Base-by-base conservation (phyloP, 1,139 yeast species). In the Neolecta irregularis region DNA sequence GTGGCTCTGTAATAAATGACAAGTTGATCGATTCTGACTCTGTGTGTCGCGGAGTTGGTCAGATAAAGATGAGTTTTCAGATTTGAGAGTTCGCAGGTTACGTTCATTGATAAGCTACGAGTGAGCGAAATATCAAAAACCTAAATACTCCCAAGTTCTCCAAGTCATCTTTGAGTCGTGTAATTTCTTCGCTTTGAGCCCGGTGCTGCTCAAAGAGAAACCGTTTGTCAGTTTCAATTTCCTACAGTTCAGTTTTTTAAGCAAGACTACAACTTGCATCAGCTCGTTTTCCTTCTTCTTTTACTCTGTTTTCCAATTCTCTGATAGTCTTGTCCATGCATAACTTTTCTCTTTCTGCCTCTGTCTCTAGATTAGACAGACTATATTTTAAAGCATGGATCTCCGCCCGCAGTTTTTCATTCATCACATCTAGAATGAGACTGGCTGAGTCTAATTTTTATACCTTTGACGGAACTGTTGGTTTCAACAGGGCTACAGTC, bases 171-270 rank as follows among this genome's bases (percentile, higher is more conserved):
- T 55, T 53, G 12, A 55, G 39, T 5, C 50, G 44, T 4, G 45
- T 44, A 15, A 63, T 38, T 34, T 60, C 55, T 1, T 49, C 47
- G 1, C 53, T 44, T 6, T 57, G 43, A 36, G 53, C 55, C 22
- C 51, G 53, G 36, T 61, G 59, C 30, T 56, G 56, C n/a, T 62
- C 60, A 40, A 58, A 62, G 25, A 67, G 48, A 42, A 58, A 57
- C 24, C 54, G 48, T 37, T 61, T 62, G 36, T 64, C 66, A 2
- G 58, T 46, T 8, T 61, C 55, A 1, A 55, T 44, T 2, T 54
- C 42, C 25, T 55, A 54, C 11, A 28, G 21, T 22, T 34, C 36
- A 29, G 30, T 34, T 23, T 29, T 16, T 20, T 30, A 33, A n/a
- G 16, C 23, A 11, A 34, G 24, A 15, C 18, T 16, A 28, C 15